Evolutionary conservation across 2,329 filamentous ascomycete species (phyloP).

Genomic region (Reticulascus tulasneorum): DNA sequence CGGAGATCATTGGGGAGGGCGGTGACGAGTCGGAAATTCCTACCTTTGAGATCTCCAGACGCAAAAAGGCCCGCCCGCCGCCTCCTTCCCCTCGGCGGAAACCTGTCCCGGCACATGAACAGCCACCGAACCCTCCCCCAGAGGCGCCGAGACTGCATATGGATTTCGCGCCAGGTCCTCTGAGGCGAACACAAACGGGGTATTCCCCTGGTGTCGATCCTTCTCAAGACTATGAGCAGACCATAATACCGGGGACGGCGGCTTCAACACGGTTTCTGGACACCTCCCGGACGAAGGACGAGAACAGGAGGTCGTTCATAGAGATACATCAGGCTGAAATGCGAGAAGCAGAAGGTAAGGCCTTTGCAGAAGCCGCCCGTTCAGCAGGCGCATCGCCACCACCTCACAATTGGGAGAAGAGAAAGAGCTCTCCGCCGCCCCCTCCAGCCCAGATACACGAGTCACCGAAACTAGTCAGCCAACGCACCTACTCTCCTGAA

Average conservation of each 20-base stretch:
- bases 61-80: constrained; percentile 37
- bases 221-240: constrained; percentile 12
- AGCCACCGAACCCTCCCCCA: constrained; percentile 18
- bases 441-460: constrained; percentile 22
- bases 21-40: constrained; percentile 80
- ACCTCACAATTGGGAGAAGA: constrained; percentile 27
- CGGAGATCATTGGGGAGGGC: constrained; percentile 84
- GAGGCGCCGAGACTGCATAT: constrained; percentile 28
- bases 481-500: constrained; percentile 13
- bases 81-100: constrained; percentile 21
- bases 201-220: constrained; percentile 35
- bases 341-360: constrained; percentile 56
- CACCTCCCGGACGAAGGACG: constrained; percentile 38
- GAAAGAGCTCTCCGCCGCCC: no score
- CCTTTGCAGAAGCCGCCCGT: constrained; percentile 49
- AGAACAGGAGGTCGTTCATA: constrained; percentile 54
- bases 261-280: constrained; percentile 39
- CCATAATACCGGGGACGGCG: constrained; percentile 24
- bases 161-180: constrained; percentile 48
- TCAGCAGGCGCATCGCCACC: constrained; percentile 21
- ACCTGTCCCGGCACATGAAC: constrained; percentile 24
- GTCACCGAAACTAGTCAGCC: constrained; percentile 19
- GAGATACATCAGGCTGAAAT: constrained; percentile 57
- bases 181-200: constrained; percentile 58
- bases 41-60: constrained; percentile 64